Conservation (phyloP, 1,284 basidiomycete species). For the Ceratobasidium sp. region DNA sequence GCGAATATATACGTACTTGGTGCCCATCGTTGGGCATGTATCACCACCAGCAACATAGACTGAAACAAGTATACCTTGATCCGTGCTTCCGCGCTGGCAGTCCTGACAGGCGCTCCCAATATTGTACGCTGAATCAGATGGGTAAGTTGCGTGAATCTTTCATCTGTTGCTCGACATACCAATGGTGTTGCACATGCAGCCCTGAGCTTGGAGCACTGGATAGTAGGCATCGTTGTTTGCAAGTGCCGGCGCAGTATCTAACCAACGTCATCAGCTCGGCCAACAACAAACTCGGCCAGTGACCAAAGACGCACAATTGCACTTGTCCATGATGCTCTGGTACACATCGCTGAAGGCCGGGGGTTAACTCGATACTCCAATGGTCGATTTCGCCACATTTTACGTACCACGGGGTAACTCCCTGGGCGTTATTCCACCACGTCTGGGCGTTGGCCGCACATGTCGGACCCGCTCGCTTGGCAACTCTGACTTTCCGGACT, state of each 20-base stretch:
- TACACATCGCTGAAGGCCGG: slow-evolving; percentile 33
- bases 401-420: slow-evolving; percentile 26
- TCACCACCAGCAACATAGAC: slow-evolving; percentile 27
- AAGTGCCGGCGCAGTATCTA: slow-evolving; percentile 27
- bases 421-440: slow-evolving; percentile 42
- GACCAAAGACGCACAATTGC: slow-evolving; percentile 15
- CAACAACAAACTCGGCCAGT: slow-evolving; percentile 20
- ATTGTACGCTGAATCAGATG: slow-evolving; percentile 40
- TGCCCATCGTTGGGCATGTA: background rate
- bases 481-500: background rate
- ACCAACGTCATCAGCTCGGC: slow-evolving; percentile 29
- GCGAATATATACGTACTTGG: slow-evolving; percentile 10
- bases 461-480: slow-evolving; percentile 31
- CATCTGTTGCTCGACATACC: slow-evolving; percentile 9
- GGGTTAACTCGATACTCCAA: background rate
- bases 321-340: slow-evolving; percentile 38
- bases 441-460: slow-evolving; percentile 15
- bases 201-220: slow-evolving; percentile 23
- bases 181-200: slow-evolving; percentile 42
- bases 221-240: slow-evolving; percentile 23
- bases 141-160: slow-evolving; percentile 2
- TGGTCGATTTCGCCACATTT: background rate
- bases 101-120: slow-evolving; percentile 43
- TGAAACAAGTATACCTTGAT: slow-evolving; percentile 32
- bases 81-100: slow-evolving; percentile 35